Conservation (phyloP, 441 rosid species). For the Macaranga tanarius region DNA sequence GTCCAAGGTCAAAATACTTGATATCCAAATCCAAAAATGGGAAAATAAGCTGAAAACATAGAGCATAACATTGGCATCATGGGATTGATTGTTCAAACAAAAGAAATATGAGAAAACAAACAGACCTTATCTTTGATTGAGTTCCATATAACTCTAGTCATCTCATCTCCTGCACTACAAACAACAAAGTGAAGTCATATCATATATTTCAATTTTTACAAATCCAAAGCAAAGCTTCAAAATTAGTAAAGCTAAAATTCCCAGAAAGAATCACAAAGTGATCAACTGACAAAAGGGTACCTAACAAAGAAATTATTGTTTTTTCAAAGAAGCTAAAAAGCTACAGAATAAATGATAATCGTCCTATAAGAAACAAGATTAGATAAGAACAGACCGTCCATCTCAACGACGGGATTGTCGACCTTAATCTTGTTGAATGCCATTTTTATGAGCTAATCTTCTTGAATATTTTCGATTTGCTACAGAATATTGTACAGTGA, state of each 20-base stretch:
- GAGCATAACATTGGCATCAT: background rate
- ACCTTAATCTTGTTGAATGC: slow-evolving; percentile 56
- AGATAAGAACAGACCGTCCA: slow-evolving; percentile 44
- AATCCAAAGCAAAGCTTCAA: background rate
- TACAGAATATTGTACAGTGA: no score
- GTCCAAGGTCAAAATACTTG: slow-evolving; percentile 94
- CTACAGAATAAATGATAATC: background rate
- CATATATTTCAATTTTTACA: background rate
- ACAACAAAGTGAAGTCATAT: background rate
- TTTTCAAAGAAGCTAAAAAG: background rate
- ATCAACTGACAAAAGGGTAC: no score
- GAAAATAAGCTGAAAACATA: slow-evolving; percentile 66
- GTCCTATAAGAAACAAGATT: no score
- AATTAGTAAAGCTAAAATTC: background rate
- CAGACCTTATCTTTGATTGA: slow-evolving; percentile 74
- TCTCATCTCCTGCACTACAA: slow-evolving; percentile 66
- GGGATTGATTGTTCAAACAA: background rate
- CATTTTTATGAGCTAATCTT: slow-evolving; percentile 45
- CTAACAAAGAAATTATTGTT: no score
- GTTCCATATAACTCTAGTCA: slow-evolving; percentile 84
- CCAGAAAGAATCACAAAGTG: no score
- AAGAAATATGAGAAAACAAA: background rate
- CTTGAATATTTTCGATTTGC: slow-evolving; percentile 17
- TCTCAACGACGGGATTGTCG: slow-evolving; percentile 55
- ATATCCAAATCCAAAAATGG: slow-evolving; percentile 97